phyloP scores from a whole-genome alignment of 768 basidiomycete species.

The Coprinopsis sp. region DNA sequence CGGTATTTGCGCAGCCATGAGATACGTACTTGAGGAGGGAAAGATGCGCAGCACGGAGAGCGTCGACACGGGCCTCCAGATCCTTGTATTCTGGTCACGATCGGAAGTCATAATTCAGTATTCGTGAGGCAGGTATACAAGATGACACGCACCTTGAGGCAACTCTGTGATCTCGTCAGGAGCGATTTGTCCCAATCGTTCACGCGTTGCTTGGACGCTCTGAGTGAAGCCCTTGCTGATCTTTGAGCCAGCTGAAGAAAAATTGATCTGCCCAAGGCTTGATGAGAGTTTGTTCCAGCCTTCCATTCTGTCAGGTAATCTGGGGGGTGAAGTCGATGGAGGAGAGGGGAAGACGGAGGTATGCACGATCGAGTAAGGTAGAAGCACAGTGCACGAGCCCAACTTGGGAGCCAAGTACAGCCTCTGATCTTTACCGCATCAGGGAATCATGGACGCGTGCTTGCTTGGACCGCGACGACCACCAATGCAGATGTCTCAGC shows the following conservation, averaged over 20 bases:
- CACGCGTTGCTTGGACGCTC: constrained; percentile 80
- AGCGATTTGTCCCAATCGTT: constrained; percentile 84
- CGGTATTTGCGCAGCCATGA: neutral
- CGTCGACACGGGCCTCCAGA: constrained; percentile 92
- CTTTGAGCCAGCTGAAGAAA: constrained; percentile 72
- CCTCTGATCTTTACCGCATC: no score
- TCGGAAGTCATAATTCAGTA: neutral
- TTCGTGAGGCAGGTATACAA: neutral
- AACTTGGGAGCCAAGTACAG: no score
- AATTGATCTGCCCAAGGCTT: constrained; percentile 58
- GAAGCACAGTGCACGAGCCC: no score
- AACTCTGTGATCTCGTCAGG: constrained; percentile 94
- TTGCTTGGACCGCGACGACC: no score
- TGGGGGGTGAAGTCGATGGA: neutral
- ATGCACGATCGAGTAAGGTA: no score
- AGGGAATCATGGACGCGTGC: no score
- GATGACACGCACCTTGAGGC: constrained; percentile 62
- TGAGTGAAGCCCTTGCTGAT: constrained; percentile 76
- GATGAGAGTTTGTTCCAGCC: constrained; percentile 68
- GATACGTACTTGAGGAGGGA: constrained; percentile 68
- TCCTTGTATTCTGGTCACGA: constrained; percentile 83
- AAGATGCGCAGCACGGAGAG: constrained; percentile 74
- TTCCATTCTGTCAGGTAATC: constrained; percentile 37
- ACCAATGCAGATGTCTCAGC: no score
- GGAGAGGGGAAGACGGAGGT: neutral